These are phyloP conservation scores for Cajanus cajan DNA, from an alignment of 306 rosid species.

Conservation along the genomic window DNA sequence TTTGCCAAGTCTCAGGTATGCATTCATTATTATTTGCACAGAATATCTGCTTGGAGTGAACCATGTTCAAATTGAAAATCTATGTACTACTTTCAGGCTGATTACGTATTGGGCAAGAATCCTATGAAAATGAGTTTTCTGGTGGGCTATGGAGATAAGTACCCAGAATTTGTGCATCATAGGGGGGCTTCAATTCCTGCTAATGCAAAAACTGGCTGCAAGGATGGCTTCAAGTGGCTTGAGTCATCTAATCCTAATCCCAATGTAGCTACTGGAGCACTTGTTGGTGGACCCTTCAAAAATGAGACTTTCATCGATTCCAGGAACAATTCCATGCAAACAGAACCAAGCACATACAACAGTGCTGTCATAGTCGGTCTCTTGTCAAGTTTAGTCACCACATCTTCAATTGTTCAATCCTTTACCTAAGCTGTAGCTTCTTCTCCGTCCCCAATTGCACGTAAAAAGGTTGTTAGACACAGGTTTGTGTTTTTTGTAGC, in stretches of 20 bases:
- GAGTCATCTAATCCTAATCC: constrained; percentile 75
- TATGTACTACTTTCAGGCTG: constrained; percentile 53
- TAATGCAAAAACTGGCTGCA: constrained; percentile 56
- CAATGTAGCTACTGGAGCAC: constrained; percentile 86
- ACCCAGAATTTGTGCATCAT: constrained; percentile 87
- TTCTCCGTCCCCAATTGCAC: background rate
- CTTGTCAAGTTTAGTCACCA: constrained; percentile 86
- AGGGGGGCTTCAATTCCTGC: constrained; percentile 95
- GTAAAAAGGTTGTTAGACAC: background rate
- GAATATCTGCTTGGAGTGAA: constrained; percentile 13
- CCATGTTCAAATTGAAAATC: background rate
- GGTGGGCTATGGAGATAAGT: constrained; percentile 83
- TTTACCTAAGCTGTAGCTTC: constrained; percentile 44
- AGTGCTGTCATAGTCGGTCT: constrained; percentile 84
- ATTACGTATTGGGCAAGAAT: constrained; percentile 88
- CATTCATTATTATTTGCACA: constrained; percentile 13
- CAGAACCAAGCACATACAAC: constrained; percentile 92
- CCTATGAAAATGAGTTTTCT: constrained; percentile 82
- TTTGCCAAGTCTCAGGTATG: constrained; percentile 87
- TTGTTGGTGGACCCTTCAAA: constrained; percentile 88
- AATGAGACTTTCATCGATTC: constrained; percentile 72
- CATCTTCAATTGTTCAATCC: constrained; percentile 74
- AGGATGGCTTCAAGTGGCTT: constrained; percentile 77
- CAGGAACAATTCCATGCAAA: constrained; percentile 85
- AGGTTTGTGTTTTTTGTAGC: constrained; percentile 26